A percentile compares a stretch with the other conserved stretches of the same genome.
Conservation (phyloP, 106 monocot genomes). For the Platanthera guangdongensis region DNA sequence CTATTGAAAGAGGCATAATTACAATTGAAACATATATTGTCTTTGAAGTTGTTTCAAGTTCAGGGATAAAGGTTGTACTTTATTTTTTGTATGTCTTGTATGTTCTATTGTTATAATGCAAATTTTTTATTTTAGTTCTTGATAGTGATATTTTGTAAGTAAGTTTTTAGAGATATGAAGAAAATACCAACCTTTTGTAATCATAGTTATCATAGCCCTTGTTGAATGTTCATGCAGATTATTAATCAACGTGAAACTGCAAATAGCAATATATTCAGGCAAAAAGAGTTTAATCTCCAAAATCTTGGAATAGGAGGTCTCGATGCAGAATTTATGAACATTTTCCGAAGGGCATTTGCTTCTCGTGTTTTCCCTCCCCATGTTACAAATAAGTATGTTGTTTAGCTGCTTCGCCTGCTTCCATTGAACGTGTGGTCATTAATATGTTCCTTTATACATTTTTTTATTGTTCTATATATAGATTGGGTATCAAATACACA, state of each 20-base stretch:
- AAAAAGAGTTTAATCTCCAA: conserved; percentile 92
- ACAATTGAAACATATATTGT: conserved; percentile 73
- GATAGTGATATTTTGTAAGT: background rate
- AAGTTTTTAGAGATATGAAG: background rate
- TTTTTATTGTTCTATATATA: background rate
- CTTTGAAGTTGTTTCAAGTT: conserved; percentile 76
- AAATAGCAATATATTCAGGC: conserved; percentile 84
- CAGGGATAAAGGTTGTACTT: conserved; percentile 80
- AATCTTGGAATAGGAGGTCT: conserved; percentile 93
- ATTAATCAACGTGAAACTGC: conserved; percentile 3
- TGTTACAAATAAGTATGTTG: conserved; percentile 70
- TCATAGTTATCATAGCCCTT: background rate
- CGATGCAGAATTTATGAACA: conserved; percentile 81
- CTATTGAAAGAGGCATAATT: conserved; percentile 61
- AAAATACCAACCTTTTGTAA: background rate
- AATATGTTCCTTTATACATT: too few species aligned
- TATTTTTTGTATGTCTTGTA: background rate
- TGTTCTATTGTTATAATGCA: background rate
- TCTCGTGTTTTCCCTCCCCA: conserved; percentile 94
- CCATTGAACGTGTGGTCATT: too few species aligned
- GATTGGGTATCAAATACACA: background rate
- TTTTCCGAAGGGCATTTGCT: conserved; percentile 97
- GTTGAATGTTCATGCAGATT: conserved; percentile 36
- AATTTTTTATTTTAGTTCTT: background rate
- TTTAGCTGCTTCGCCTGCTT: background rate